Conservation (phyloP, 2,329 filamentous ascomycete species). For the Pseudomassariella vexata region DNA sequence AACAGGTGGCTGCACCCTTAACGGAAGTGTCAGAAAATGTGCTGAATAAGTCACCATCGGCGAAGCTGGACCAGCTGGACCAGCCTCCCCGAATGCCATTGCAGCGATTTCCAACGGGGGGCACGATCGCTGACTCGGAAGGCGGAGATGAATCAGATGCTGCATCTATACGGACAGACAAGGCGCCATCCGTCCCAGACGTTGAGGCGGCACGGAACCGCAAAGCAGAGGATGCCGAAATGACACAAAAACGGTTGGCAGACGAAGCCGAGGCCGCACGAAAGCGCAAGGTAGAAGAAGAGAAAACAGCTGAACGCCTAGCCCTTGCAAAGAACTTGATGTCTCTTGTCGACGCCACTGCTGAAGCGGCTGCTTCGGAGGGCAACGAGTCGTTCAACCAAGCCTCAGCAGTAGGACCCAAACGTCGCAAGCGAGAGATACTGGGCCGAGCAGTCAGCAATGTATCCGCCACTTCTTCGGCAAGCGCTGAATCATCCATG, state of each 20-base stretch:
- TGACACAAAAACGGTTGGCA: slow-evolving; percentile 7
- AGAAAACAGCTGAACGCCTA: slow-evolving; percentile 4
- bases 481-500: slow-evolving; percentile 34
- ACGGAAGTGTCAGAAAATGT: slow-evolving; percentile 33
- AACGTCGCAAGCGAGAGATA: slow-evolving; percentile 39
- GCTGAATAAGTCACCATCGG: slow-evolving; percentile 35
- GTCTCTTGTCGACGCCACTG: slow-evolving; percentile 13
- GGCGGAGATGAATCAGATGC: slow-evolving; percentile 22
- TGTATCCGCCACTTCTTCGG: slow-evolving; percentile 42
- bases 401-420: slow-evolving; percentile 14
- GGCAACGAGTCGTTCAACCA: no score
- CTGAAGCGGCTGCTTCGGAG: slow-evolving; percentile 9
- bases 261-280: slow-evolving; percentile 8
- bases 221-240: no score
- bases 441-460: slow-evolving; percentile 55
- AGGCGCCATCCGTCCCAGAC: slow-evolving; percentile 2
- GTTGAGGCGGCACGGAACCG: slow-evolving; percentile 13
- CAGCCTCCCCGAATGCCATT: slow-evolving; percentile 18
- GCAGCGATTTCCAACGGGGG: slow-evolving; percentile 25
- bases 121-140: slow-evolving; percentile 39
- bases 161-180: slow-evolving; percentile 4
- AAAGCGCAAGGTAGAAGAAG: slow-evolving; percentile 13
- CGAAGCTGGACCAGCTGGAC: slow-evolving; percentile 20
- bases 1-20: slow-evolving; percentile 31
- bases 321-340: slow-evolving; percentile 20